Percentiles rank a stretch among this genome's conserved stretches.
These are phyloP conservation scores for Ettlia oleoabundans DNA, from an alignment of 139 green algal species.

Conservation along the genomic window DNA sequence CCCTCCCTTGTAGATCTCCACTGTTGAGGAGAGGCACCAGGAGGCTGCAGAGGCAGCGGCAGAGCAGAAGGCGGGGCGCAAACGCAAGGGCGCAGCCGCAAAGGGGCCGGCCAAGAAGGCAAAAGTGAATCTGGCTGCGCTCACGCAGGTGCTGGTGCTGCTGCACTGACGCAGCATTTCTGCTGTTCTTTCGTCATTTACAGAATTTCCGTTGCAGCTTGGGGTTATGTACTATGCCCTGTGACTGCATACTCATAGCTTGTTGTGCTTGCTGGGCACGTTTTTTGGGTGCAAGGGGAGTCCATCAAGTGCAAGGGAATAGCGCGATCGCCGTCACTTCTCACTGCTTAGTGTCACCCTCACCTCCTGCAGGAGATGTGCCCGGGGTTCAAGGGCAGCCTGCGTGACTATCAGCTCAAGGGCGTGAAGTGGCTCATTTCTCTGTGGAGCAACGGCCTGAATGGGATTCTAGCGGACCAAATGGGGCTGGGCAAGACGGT, in stretches of 20 bases:
- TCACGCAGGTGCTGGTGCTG: not conserved
- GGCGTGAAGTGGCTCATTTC: conserved; percentile 92
- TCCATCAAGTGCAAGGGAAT: too few species aligned
- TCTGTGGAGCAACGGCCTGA: conserved; percentile 92
- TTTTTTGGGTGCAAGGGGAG: too few species aligned
- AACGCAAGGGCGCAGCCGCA: conserved; percentile 31
- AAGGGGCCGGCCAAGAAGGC: conserved; percentile 16
- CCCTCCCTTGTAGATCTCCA: too few species aligned
- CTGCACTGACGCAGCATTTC: not conserved
- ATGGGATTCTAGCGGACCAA: conserved; percentile 95
- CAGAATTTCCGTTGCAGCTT: too few species aligned
- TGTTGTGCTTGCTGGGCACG: too few species aligned
- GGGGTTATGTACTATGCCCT: too few species aligned
- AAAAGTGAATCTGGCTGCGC: conserved; percentile 5
- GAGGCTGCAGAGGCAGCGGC: conserved; percentile 29
- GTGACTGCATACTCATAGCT: too few species aligned
- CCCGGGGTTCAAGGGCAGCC: conserved; percentile 79
- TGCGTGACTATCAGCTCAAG: conserved; percentile 92
- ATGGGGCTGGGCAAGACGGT: conserved; percentile 98
- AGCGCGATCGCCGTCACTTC: too few species aligned
- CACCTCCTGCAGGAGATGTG: conserved; percentile 67
- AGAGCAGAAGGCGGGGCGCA: conserved; percentile 26
- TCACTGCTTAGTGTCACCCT: too few species aligned
- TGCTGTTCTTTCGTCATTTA: not conserved
- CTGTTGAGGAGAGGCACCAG: conserved; percentile 37